These are phyloP conservation scores for Pythium dissimile DNA, from an alignment of 352 stramenopile genomes.

Conservation along the genomic window DNA sequence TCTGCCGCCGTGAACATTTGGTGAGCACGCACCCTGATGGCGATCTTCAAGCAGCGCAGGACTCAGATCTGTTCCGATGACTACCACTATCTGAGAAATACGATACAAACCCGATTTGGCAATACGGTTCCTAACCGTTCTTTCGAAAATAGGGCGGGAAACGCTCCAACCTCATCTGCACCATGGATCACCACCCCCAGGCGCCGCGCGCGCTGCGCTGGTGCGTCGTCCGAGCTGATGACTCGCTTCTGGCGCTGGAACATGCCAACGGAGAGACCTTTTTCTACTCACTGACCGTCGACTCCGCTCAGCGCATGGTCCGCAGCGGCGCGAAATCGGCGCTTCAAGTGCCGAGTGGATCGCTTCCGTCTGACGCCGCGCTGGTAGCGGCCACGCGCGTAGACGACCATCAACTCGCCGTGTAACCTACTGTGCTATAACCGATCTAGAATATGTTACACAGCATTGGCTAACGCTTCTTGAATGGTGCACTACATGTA, in stretches of 20 bases:
- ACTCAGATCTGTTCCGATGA: constrained; percentile 76
- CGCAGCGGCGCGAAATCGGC: constrained; percentile 1
- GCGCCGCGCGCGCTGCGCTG: constrained; percentile 5
- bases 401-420: constrained; percentile 1
- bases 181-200: constrained; percentile 1
- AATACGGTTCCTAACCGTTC: not conserved
- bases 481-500: not conserved
- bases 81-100: too few relatives aligned
- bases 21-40: not conserved
- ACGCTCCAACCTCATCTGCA: not conserved
- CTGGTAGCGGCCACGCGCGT: constrained; percentile 3
- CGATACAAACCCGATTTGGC: constrained; percentile 12
- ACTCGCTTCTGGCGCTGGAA: constrained; percentile 8
- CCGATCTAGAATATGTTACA: not conserved
- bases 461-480: not conserved
- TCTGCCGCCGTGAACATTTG: too few relatives aligned
- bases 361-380: not conserved
- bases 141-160: constrained; percentile 9
- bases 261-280: not conserved
- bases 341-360: not conserved
- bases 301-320: constrained; percentile 9
- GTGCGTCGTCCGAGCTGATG: constrained; percentile 15
- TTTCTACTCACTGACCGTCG: constrained; percentile 2
- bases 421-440: too few relatives aligned
- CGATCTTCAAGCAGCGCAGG: constrained; percentile 36